These are phyloP conservation scores for Simplicillium aogashimaense DNA, from an alignment of 2,329 filamentous ascomycete species.

Conservation along the genomic window DNA sequence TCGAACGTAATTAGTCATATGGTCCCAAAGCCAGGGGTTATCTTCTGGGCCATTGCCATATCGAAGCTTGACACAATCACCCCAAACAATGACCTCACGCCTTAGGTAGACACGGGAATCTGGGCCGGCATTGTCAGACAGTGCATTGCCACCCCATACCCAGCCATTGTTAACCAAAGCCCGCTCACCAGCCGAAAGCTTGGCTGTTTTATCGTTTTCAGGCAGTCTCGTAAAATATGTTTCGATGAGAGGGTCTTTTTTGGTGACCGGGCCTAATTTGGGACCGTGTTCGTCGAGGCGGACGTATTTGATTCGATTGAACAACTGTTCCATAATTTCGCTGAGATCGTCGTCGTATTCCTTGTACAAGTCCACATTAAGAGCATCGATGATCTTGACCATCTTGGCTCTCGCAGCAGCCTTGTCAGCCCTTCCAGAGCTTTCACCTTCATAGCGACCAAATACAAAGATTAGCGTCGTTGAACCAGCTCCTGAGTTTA, in stretches of 20 bases:
- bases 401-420: constrained; percentile 43
- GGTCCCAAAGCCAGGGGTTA: constrained; percentile 89
- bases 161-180: constrained; percentile 93
- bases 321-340: constrained; percentile 82
- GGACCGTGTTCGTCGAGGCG: constrained; percentile 89
- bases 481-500: constrained; percentile 62
- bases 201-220: constrained; percentile 64
- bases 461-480: constrained; percentile 29
- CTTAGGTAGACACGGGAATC: constrained; percentile 88
- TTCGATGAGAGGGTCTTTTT: constrained; percentile 76
- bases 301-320: constrained; percentile 90
- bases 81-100: constrained; percentile 95
- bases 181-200: constrained; percentile 66
- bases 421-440: constrained; percentile 33
- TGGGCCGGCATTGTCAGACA: constrained; percentile 87
- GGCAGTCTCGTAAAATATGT: constrained; percentile 90
- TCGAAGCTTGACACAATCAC: constrained; percentile 93
- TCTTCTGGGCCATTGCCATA: constrained; percentile 75
- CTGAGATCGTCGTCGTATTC: constrained; percentile 82
- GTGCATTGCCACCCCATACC: constrained; percentile 96
- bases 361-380: constrained; percentile 82
- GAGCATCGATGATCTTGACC: constrained; percentile 60
- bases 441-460: constrained; percentile 53
- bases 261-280: constrained; percentile 68
- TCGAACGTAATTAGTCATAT: constrained; percentile 87